Base-by-base conservation (phyloP, 1,139 yeast genomes). In the Kodamaea anthophila region DNA sequence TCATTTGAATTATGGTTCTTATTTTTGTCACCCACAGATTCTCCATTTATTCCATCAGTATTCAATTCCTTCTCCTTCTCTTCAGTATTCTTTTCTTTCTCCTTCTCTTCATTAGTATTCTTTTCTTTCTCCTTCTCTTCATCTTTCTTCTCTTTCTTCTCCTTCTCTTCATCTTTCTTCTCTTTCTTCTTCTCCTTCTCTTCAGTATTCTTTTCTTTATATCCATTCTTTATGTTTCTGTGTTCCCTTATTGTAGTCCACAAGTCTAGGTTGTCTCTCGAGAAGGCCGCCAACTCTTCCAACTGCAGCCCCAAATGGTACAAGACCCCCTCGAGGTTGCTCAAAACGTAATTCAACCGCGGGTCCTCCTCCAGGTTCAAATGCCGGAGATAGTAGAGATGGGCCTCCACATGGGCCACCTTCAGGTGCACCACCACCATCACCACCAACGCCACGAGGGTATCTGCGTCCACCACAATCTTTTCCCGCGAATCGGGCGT, bases 261-360 rank as follows among this genome's bases (percentile, higher is more conserved):
- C 18, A 80, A 58, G n/a, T 52, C 52, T 24, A 51, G 53, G 48
- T 84, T 85, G 2, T 51, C 49, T 5, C 49, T 50, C 0, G 91
- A 77, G 5, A 62, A 51, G 0, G 42, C 41, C 2, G 57, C 46
- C 26, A 84, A 53, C 6, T 65, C 63, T 2, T 46, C 37, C n/a
- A 60, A 36, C 24, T 70, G 46, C 41, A 51, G 40, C 1, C 63
- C 53, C 15, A 85, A 62, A 47, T 82, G 93, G 36, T 60, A 74
- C 5, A 86, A 46, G 0, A 86, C 94, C 0, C 91, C 95, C 46
- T 87, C 95, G 26, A 87, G 60, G 8, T 94, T 85, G 31, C 94
- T 80, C 18, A 87, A 43, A 15, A 65, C 65, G 35, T 64, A 66
- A 39, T 51, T 61, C 37, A 65, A 37, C 52, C 69, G 51, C 33